Base-by-base conservation (phyloP, 768 basidiomycete species). In the Suillus occidentalis region DNA sequence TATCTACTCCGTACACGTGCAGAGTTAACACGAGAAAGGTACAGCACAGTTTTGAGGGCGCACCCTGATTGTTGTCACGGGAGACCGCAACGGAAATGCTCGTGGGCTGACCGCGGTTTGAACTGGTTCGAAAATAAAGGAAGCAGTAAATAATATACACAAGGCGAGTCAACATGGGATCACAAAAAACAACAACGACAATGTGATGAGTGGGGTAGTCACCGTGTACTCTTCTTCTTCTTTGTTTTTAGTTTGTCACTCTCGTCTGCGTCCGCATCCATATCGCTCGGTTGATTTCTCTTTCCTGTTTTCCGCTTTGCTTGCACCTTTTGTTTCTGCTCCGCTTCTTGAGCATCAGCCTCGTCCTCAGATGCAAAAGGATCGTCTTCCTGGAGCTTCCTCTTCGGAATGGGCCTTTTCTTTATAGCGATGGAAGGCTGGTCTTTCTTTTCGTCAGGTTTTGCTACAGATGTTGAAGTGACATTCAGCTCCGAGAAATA, bases 351-450 rank as follows among this genome's bases (percentile, higher is more conserved):
- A 59, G 39, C 64, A 20, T 69, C 67, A 16, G 65, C 72, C 18
- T 78, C 78, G 50, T 79, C 78, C 60, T 87, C 87, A 57, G 87
- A 87, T 53, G 77, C 85, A 75, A 91, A 91, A 10, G 83, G 84
- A 72, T 89, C 83, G 58, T 84, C 84, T 1, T 73, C 70, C 18
- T 20, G 49, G 6, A 56, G 66, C 68, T 83, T 80, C 76, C 82
- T 82, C 72, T 86, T 87, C 5, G 78, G 77, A 68, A 81, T 81
- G 16, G 74, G 73, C 65, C 84, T 87, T 18, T 71, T 63, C 66
- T 83, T 80, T 63, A 64, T 65, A 62, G 60, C 42, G 25, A 67
- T 57, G 55, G 68, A 22, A 43, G 72, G 72, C 13, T 69, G 67
- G 7, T 64, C 58, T 52, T 72, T 71, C 42, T 70, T 70, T 36